Evolutionary conservation across 2,329 filamentous ascomycete genomes (phyloP).

Genomic region (Verticillium tricorpus): DNA sequence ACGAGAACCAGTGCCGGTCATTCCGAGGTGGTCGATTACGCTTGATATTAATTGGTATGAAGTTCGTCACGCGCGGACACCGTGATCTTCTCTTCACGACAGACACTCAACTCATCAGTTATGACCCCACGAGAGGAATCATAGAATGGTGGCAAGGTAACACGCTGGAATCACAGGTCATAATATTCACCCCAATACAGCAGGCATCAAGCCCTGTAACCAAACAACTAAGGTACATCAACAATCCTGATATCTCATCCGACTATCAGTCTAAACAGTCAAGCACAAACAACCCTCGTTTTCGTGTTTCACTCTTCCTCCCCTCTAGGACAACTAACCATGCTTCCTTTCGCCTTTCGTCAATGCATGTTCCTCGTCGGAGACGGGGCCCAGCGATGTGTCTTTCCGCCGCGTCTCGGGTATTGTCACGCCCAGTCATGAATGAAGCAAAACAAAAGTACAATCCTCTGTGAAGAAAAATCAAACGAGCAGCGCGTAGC

Average conservation of each 20-base stretch:
- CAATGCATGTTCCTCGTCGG: not conserved
- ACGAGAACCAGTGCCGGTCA: no score
- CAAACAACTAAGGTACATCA: not conserved
- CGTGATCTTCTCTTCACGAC: no score
- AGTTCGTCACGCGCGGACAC: no score
- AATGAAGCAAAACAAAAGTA: not conserved
- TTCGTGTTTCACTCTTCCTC: not conserved
- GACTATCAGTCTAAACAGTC: not conserved
- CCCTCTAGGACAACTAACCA: not conserved
- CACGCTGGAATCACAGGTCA: not conserved
- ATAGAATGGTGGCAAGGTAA: not conserved
- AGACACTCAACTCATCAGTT: no score
- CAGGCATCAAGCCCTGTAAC: not conserved
- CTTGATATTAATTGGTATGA: no score
- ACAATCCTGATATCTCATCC: not conserved
- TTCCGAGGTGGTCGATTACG: no score
- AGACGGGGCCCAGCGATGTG: not conserved
- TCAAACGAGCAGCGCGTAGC: not conserved
- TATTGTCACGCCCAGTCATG: slow-evolving; percentile 1
- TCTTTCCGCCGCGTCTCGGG: not conserved
- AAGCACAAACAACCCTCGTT: not conserved
- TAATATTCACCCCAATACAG: not conserved
- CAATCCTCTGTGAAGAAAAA: not conserved
- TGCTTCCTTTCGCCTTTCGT: not conserved
- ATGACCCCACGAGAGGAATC: not conserved